Evolutionary conservation across 441 rosid genomes (phyloP), one percentile per base, ranked within the genome.

Genomic region (Euphorbia celastroides): DNA sequence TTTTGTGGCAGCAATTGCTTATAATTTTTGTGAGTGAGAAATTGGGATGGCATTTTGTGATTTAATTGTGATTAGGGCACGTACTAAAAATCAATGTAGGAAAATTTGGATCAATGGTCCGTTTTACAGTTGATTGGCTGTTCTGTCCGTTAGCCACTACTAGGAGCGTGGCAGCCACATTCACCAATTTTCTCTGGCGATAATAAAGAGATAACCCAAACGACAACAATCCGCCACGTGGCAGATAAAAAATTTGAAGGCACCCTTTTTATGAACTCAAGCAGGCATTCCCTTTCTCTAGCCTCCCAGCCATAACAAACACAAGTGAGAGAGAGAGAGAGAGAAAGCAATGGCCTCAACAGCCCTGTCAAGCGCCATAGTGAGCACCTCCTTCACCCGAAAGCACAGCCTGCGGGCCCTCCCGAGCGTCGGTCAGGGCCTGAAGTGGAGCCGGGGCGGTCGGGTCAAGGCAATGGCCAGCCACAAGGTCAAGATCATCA

Each of bases 401-500:
- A 77, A 71, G 46, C 78, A 80, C 8, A 74, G 76, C 78, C 80
- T 83, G 14, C 75, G 84, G 65, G 81, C 89, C n/a, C 73, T 86
- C n/a, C 83, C 86, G 6, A 67, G 60, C 57, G 66, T 70, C 28
- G 77, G 79, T 46, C 79, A 83, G 64, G 72, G 84, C 62, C 83
- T 89, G 64, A 86, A 81, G 66, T 56, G 38, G 4, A 59, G 73
- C 65, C 77, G 89, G 6, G 90, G 95, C 0, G 89, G 90, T 0
- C 78, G 82, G 25, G 66, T 84, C 9, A 78, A 77, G 6, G 86
- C 87, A 59, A 88, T 85, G 93, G 92, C 96, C 11, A 3, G 60
- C 0, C 64, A 86, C 97, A 89, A 85, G 78, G 93, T 94, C 72
- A 91, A 81, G 71, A 79, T 91, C 50, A 9, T 85, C 14, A 94